Evolutionary conservation across 495 filamentous ascomycete genomes (phyloP), one percentile per base, ranked within the genome.

Genomic region (Glonium stellatum): DNA sequence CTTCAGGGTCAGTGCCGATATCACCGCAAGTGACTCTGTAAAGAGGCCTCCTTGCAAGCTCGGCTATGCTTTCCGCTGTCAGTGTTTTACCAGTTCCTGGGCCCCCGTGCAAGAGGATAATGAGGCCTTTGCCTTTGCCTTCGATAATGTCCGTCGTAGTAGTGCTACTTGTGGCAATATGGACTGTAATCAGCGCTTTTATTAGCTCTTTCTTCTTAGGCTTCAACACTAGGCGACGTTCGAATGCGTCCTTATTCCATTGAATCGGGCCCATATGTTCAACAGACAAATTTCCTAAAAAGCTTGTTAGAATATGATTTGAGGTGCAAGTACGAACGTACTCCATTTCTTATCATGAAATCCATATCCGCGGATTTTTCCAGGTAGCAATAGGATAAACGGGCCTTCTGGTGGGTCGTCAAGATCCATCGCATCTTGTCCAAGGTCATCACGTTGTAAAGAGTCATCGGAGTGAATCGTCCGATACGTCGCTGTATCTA

Each of bases 11-110:
- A 13, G 5, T 36, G 4, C 61, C 61, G 13, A 59, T 49, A 22
- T 64, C 61, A 18, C 57, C 61, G 27, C 61, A 64, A 8, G 61
- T 64, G 23, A 63, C 58, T 9, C 23, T 46, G 47, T 37, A 64
- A n/a, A 64, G 36, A 8, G 61, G 61, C 25, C 39, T 59, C 23
- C 50, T 0, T 21, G 41, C 27, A 19, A 51, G 5, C 2, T 50
- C 54, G 13, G 60, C 60, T 5, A 63, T 31, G 12, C 49, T 13
- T 25, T 62, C 59, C 5, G 31, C 21, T 35, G 35, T 31, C 8
- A 81, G 63, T 4, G 82, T 84, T 66, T 86, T 85, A 13, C 82
- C 82, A 5, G 78, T 76, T 0, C 82, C 84, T 0, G 84, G 82
- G 0, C 70, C 72, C 6, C 84, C 84, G 31, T 79, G 79, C 0